Evolutionary conservation across 371 early-diverging fungal genomes (phyloP), one percentile per base, ranked within the genome.

Genomic region (Actinomucor elegans): DNA sequence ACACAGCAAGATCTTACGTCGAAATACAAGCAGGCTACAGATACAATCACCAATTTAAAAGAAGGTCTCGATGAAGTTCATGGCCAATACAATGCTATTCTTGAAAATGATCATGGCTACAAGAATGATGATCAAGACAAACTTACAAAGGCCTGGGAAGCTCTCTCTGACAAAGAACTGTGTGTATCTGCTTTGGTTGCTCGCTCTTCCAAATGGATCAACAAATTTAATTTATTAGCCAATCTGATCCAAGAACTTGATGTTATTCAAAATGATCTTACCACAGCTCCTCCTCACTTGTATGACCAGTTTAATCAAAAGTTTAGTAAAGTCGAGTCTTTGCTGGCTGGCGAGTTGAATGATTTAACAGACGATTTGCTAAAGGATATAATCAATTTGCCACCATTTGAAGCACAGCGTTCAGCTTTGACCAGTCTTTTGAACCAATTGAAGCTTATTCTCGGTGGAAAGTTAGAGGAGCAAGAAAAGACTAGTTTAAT

Each of bases 151-250:
- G 28, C 33, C 15, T 68, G 68, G 69, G 24, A 34, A 14, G 17
- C 33, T 1, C 37, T 59, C 6, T 14, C 17, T 6, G 27, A 23
- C 10, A 36, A 36, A 20, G 60, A 52, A 41, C 34, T 46, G 2
- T 1, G 12, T 31, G 27, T 66, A 3, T 31, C 57, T 11, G 34
- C 32, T 35, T 42, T 60, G 5, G 21, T 60, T 1, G 36, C 60
- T 31, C 56, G 66, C 4, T 43, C 53, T 14, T 49, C 53, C 1
- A 49, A 48, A 45, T 66, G 66, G 66, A 23, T 31, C 9, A 48
- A 48, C 4, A n/a, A 43, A 9, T 48, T 59, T 10, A 33, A 55
- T 18, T 33, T 31, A 23, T 32, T 65, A 4, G 5, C 5, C 9
- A 11, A 5, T 3, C 29, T 48, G 17, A 24, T 27, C 10, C 10